Base-by-base conservation (phyloP, 805 yeast genomes). In the Monosporozyma solicola region DNA sequence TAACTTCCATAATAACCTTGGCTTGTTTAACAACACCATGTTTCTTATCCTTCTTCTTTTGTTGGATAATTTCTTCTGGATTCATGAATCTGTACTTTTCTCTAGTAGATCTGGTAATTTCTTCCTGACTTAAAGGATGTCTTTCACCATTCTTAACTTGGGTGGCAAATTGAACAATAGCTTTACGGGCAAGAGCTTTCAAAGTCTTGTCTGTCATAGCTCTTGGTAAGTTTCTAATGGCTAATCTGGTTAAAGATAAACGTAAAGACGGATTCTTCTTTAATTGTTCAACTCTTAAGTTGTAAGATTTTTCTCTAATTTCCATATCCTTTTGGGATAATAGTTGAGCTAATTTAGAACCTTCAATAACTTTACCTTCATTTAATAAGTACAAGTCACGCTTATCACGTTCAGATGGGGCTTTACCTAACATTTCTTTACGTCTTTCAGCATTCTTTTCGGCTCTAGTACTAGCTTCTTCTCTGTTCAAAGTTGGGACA, bases 1-100 rank as follows among this genome's bases (percentile, higher is more conserved):
- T 92, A 46, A 88, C 87, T 72, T 94, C 99, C 77, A 81, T 86
- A 57, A 94, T 86, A 58, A 94, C 84, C 73, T 94, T 94, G 27
- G 97, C 86, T 71, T 94, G 98, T 69, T 80, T 84, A 3, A 94
- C 96, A 41, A 94, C 88, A 72, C 99, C 99, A 47, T 79, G 80
- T 61, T 89, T 85, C 65, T 86, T 88, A 52, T 81, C 79, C 56
- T 76, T 82, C 61, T 82, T 83, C 55, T 74, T 74, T 47, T 57
- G 58, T 33, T 59, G 63, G 16, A 59, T 69, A 47, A 69, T 67
- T 49, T 73, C 78, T 47, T 74, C 76, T 20, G 62, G 64, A 39
- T 67, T 65, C 60, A 69, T 64, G 39, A 69, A 69, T 56, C 67
- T 73, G 49, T 68, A 71, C 64, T 87, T 87, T 62, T 78, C 82